Evolutionary conservation across 495 filamentous ascomycete species (phyloP).

Genomic region (Penicillium riverlandense): DNA sequence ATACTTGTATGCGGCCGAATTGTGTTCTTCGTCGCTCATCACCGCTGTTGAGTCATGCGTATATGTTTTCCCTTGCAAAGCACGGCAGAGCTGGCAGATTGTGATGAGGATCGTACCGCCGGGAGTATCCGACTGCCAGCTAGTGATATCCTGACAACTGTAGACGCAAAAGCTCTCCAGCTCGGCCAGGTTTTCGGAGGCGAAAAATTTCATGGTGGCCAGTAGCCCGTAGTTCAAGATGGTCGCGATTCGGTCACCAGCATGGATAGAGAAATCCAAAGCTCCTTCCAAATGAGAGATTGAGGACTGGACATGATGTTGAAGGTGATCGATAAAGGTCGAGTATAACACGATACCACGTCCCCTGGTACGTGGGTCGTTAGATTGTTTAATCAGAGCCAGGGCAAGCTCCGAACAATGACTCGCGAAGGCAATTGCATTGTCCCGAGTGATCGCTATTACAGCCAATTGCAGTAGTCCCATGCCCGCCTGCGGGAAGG

Average conservation of each 20-base stretch:
- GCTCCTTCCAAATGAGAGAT: neutral
- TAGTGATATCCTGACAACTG: slow-evolving; percentile 64
- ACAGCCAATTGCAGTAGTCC: slow-evolving; percentile 56
- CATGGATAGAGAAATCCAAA: neutral
- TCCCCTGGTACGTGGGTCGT: neutral
- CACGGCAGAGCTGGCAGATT: slow-evolving; percentile 58
- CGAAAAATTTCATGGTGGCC: slow-evolving; percentile 59
- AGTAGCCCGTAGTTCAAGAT: slow-evolving; percentile 63
- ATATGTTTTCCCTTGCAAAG: slow-evolving; percentile 73
- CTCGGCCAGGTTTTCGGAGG: slow-evolving; percentile 45
- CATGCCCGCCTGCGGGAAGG: too few relatives aligned
- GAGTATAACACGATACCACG: slow-evolving; percentile 1
- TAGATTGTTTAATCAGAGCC: neutral
- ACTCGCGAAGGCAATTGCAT: slow-evolving; percentile 57
- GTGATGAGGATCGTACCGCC: slow-evolving; percentile 64
- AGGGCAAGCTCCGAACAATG: slow-evolving; percentile 2
- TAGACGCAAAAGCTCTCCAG: slow-evolving; percentile 51
- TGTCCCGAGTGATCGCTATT: slow-evolving; percentile 61
- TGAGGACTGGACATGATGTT: neutral
- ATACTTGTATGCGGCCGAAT: slow-evolving; percentile 51
- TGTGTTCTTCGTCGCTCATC: slow-evolving; percentile 60
- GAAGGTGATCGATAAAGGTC: neutral
- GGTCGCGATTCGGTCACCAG: slow-evolving; percentile 47
- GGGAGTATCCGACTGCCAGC: slow-evolving; percentile 63
- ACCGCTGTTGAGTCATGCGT: slow-evolving; percentile 43